Evolutionary conservation across 768 basidiomycete genomes (phyloP), one percentile per base, ranked within the genome.

Genomic region (Agaricus blazei): DNA sequence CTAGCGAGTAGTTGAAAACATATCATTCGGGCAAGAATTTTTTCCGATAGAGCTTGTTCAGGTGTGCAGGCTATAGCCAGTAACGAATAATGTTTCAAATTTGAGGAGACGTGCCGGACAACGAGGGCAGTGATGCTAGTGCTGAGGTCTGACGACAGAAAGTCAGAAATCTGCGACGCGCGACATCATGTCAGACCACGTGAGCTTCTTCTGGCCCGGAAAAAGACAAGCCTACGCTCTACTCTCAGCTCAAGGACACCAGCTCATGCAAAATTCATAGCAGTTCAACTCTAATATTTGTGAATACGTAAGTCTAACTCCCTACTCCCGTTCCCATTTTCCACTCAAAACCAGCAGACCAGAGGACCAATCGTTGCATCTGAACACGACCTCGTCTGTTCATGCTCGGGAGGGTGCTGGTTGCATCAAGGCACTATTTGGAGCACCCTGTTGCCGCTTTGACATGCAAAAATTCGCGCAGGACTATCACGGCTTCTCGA

Each of bases 331-430:
- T 42, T 14, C 37, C 12, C 40, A 14, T 24, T 19, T n/a, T 34
- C 24, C 2, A 11, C 15, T 23, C 14, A 47, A 42, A 14, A 11
- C 3, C 40, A 31, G 29, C n/a, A 24, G 19, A 48, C 47, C 54
- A 55, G 29, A 55, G 54, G 47, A 48, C 31, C 24, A 42, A 42
- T 46, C 41, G 11, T 55, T 48, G 38, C 54, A 55, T 28, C 47
- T 56, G 54, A 48, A 56, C 54, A 31, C 54, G 41, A 56, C 48
- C 23, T 23, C 26, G 54, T 56, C 48, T 56, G 54, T 56, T 50
- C 48, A 56, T 56, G 54, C 54, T 56, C 42, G 45, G 48, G 48
- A 56, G 48, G 54, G 54, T 45, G 40, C 19, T 43, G 12, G 40
- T 24, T 56, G 54, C 31, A 56, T 48, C 54, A 26, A 56, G 48